Conservation (phyloP, 257 asterid species). For the Gentiana macrophylla region DNA sequence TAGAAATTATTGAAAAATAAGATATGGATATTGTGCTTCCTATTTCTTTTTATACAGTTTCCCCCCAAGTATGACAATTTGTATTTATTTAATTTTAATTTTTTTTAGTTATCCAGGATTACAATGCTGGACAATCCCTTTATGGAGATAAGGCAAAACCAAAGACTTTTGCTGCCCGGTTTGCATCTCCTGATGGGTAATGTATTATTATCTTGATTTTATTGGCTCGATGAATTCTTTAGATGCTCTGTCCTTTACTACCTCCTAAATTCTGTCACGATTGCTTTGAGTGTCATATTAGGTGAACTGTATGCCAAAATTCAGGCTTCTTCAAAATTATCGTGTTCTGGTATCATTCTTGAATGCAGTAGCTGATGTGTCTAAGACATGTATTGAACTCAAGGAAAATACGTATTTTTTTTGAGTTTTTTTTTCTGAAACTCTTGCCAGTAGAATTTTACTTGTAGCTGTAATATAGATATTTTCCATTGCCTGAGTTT, state of each 20-base stretch:
- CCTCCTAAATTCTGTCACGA: not conserved
- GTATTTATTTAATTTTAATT: not conserved
- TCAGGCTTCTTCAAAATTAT: no score
- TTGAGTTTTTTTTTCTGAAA: no score
- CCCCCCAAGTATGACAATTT: not conserved
- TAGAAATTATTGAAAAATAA: not conserved
- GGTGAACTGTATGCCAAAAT: no score
- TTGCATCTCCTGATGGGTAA: constrained; percentile 87
- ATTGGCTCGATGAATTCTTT: not conserved
- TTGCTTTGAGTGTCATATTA: no score
- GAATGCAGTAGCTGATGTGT: no score
- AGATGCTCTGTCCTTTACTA: not conserved
- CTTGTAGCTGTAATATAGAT: no score
- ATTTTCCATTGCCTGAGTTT: no score
- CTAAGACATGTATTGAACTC: no score
- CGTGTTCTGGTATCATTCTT: no score
- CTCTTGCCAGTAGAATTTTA: no score
- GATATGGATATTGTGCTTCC: constrained; percentile 1
- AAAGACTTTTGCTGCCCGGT: constrained; percentile 83
- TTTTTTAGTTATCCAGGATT: constrained; percentile 36
- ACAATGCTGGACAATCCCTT: constrained; percentile 72
- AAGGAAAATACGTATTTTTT: no score
- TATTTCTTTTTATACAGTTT: not conserved
- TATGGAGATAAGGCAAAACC: constrained; percentile 95
- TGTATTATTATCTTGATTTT: constrained; percentile 8